Evolutionary conservation across 2,329 filamentous ascomycete genomes (phyloP), one percentile per base, ranked within the genome.

Genomic region (Nemania abortiva): DNA sequence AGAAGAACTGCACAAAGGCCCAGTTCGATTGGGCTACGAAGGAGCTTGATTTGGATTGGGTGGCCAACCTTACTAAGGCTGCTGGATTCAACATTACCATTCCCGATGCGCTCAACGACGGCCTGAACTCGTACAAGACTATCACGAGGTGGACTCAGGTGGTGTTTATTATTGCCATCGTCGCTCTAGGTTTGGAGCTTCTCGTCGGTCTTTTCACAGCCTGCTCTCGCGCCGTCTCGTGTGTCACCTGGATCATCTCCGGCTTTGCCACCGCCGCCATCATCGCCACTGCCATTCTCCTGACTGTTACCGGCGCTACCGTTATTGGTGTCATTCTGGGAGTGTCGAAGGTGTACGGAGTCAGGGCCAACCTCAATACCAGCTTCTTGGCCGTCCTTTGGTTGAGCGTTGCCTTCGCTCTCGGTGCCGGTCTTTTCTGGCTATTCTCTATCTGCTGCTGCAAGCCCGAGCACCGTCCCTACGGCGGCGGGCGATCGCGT

Each of bases 381-480:
- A 83, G 85, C 68, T 95, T 92, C 83, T 89, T 96, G 63, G 86
- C 86, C 42, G 83, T 90, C 22, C 88, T 92, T 75, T 98, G 95
- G 93, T 85, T 98, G 69, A 91, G 90, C 52, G 91, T 91, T 47
- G 92, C 88, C 31, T 94, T 97, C 78, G 91, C 91, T 70, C 79
- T 96, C 39, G 92, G 81, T 50, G 91, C 92, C 7, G 89, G 88
- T 72, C 82, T 97, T 78, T 98, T 98, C 91, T 98, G 96, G 95
- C 84, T 95, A 77, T 89, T 97, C 80, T 93, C 90, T 81, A 88
- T 92, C 77, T 98, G 95, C 91, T 98, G 95, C 89, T 97, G 95
- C 86, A 90, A 88, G 66, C 82, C 84, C 74, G 93, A 93, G 73
- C 80, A 79, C 74, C 79, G 79, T 71, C 70, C 75, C 55, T 74